These are phyloP conservation scores for Pichia heedii DNA, from an alignment of 805 yeast species.

Conservation along the genomic window DNA sequence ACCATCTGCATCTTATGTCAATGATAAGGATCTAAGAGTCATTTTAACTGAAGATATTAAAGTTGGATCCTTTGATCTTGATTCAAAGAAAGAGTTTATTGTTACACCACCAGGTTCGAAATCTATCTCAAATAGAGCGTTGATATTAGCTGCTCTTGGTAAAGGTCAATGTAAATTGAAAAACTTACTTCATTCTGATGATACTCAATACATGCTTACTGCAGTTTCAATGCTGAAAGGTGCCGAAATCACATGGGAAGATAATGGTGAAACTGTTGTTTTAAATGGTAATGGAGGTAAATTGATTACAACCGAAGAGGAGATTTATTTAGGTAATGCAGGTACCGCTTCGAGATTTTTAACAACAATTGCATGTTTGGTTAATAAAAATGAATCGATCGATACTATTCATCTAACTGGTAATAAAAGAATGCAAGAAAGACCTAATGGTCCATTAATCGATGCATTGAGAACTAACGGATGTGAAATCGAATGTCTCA, in stretches of 20 bases:
- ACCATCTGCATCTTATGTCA: conserved; percentile 74
- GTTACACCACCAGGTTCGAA: conserved; percentile 94
- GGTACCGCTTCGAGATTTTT: conserved; percentile 96
- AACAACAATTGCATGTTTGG: conserved; percentile 87
- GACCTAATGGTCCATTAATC: conserved; percentile 94
- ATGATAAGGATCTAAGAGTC: conserved; percentile 71
- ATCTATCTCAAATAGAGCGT: conserved; percentile 92
- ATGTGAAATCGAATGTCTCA: conserved; percentile 59
- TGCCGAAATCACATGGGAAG: conserved; percentile 74
- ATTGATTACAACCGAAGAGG: conserved; percentile 51
- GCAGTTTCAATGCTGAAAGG: conserved; percentile 77
- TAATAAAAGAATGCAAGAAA: conserved; percentile 92
- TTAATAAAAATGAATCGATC: conserved; percentile 34
- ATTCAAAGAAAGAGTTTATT: conserved; percentile 29
- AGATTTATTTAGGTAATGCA: conserved; percentile 88
- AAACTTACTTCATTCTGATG: conserved; percentile 90
- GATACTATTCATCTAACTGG: conserved; percentile 70
- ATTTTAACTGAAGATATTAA: conserved; percentile 73
- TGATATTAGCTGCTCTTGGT: conserved; percentile 87
- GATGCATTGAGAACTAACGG: conserved; percentile 85
- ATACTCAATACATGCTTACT: conserved; percentile 86
- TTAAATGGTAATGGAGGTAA: conserved; percentile 81
- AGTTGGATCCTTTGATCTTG: conserved; percentile 48
- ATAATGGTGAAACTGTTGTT: conserved; percentile 82
- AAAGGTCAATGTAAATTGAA: conserved; percentile 73